These are phyloP conservation scores for Orbilia javanica DNA, from an alignment of 2,329 filamentous ascomycete genomes.

Conservation along the genomic window DNA sequence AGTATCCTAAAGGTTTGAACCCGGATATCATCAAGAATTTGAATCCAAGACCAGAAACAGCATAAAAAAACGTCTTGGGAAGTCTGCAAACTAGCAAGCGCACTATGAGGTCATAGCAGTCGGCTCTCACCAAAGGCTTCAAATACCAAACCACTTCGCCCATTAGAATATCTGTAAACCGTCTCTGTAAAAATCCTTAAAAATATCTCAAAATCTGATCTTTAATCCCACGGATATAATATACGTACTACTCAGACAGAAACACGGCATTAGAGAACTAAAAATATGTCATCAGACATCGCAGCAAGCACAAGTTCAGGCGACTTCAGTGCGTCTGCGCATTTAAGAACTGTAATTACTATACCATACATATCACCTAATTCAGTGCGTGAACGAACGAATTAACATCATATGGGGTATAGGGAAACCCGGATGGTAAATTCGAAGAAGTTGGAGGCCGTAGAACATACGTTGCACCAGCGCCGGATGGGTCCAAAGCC, in stretches of 20 bases:
- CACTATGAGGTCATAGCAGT: slow-evolving; percentile 48
- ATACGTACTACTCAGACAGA: not conserved
- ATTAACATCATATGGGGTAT: not conserved
- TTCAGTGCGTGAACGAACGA: not conserved
- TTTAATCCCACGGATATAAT: too few relatives aligned
- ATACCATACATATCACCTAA: not conserved
- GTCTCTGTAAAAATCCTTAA: not conserved
- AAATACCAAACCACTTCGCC: not conserved
- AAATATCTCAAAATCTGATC: not conserved
- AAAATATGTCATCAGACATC: not conserved
- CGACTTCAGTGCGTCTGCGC: slow-evolving; percentile 33
- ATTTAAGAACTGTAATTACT: slow-evolving; percentile 26
- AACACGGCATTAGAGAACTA: not conserved
- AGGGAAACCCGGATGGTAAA: slow-evolving; percentile 42
- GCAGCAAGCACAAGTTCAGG: slow-evolving; percentile 2
- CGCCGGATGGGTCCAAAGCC: slow-evolving; percentile 47
- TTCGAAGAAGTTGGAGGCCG: slow-evolving; percentile 49
- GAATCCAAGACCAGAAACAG: not conserved
- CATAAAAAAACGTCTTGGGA: not conserved
- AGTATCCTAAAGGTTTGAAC: too few relatives aligned
- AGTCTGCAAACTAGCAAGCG: slow-evolving; percentile 3
- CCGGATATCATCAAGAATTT: not conserved
- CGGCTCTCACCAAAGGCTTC: not conserved
- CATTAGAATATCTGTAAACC: not conserved
- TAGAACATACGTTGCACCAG: slow-evolving; percentile 42